Evolutionary conservation across 1,139 yeast genomes (phyloP), one percentile per base, ranked within the genome.

Genomic region (Komagataea norvegica): DNA sequence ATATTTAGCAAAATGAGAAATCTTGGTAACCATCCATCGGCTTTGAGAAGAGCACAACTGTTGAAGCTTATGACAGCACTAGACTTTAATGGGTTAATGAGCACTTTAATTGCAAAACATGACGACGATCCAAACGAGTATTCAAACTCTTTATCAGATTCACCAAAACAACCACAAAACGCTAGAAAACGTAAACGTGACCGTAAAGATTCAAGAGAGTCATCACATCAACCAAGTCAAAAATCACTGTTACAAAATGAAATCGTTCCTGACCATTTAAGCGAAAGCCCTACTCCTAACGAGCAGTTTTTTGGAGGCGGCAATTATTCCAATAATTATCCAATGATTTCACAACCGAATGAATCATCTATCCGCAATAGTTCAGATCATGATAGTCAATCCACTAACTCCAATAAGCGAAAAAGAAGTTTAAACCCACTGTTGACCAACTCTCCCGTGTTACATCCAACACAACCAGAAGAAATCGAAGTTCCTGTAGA

Each of bases 1-100:
- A 72, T 84, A 5, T 80, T 85, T 51, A 78, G 86, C 8, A 77
- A 73, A 49, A 84, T 85, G 91, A 76, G 82, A 51, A 71, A 74
- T 41, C 63, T 82, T 40, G 91, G 94, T 1, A 83, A 82, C 51
- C 79, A 80, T 53, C 89, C 91, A 0, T 89, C 89, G 1, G 84
- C 84, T 8, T 61, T 80, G 20, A 68, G 93, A 52, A 64, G 87
- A 45, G 85, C 84, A 0, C 94, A 84, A 52, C 59, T 84, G 27
- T 61, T 84, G 40, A 79, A 79, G 44, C 63, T 84, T 38, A 72
- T 82, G 47, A 65, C 75, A 27, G 74, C 82, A 9, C 61, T 83
- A 34, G 88, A 84, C 55, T 80, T 81, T 55, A 77, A 78, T 57
- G 81, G 80, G 7, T 70, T 75, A 6, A 77, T 81, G 82, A 57